Conservation (phyloP, 1,284 basidiomycete species). For the Calocybe gambosa region DNA sequence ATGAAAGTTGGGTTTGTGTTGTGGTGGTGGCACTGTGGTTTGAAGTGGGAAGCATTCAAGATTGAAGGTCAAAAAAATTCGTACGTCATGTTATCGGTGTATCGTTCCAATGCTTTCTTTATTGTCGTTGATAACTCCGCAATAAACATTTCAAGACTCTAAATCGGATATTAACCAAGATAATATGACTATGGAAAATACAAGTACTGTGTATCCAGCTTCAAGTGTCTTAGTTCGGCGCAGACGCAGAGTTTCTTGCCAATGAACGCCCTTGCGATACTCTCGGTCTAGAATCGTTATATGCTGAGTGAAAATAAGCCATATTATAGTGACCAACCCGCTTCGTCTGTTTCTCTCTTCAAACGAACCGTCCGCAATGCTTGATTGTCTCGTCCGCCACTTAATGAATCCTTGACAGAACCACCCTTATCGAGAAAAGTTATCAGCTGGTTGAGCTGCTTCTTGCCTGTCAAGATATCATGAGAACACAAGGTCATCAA, state of each 20-base stretch:
- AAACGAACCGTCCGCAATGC: constrained; percentile 72
- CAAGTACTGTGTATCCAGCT: constrained; percentile 68
- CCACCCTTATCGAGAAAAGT: constrained; percentile 70
- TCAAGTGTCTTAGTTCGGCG: constrained; percentile 78
- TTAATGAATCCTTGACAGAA: constrained; percentile 49
- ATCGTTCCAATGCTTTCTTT: constrained; percentile 61
- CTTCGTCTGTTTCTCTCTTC: constrained; percentile 89
- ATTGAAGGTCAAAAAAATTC: constrained; percentile 19
- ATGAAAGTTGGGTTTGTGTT: constrained; percentile 64
- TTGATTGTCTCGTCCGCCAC: constrained; percentile 54
- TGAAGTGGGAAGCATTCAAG: constrained; percentile 3
- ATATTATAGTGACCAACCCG: constrained; percentile 46
- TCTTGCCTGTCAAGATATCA: constrained; percentile 49
- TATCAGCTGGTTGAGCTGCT: constrained; percentile 70
- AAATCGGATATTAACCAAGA: constrained; percentile 9
- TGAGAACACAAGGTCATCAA: constrained; percentile 2
- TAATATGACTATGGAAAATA: neutral
- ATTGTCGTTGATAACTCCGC: constrained; percentile 67
- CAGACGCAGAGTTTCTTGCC: constrained; percentile 88
- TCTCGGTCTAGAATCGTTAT: constrained; percentile 65
- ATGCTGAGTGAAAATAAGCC: neutral
- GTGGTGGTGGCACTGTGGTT: constrained; percentile 53
- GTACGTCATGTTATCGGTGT: constrained; percentile 74
- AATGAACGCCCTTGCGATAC: constrained; percentile 88
- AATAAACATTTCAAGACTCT: constrained; percentile 80